A percentile compares a stretch with the other conserved stretches of the same genome.
Conservation (phyloP, 495 filamentous ascomycete species). For the Usnea hakonensis region DNA sequence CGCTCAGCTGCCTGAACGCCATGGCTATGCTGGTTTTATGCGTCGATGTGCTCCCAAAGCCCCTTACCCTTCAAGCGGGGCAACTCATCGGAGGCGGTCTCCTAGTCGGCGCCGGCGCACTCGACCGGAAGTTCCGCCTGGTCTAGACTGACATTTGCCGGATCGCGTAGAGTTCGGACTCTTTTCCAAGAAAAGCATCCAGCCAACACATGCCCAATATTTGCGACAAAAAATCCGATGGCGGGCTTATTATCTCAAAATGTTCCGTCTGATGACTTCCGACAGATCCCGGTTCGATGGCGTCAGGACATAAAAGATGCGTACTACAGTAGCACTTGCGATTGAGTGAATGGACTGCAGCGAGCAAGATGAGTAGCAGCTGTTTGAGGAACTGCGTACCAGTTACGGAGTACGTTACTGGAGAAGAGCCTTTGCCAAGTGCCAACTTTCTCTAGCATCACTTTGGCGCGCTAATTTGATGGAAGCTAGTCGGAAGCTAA, state of each 20-base stretch:
- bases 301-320: neutral
- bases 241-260: conserved; percentile 1
- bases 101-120: conserved; percentile 15
- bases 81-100: conserved; percentile 12
- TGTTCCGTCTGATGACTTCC: neutral
- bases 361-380: neutral
- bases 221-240: conserved; percentile 24
- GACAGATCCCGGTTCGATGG: neutral
- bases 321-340: neutral
- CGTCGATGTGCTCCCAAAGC: neutral
- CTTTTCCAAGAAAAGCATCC: conserved; percentile 1
- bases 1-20: conserved; percentile 35
- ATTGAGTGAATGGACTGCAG: neutral
- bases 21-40: conserved; percentile 28
- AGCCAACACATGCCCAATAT: conserved; percentile 3
- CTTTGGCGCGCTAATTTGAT: neutral
- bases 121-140: conserved; percentile 11
- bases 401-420: no score
- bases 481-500: neutral
- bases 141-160: conserved; percentile 4
- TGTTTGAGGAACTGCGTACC: neutral
- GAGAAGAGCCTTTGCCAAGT: neutral
- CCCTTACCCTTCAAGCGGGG: neutral
- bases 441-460: neutral
- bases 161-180: conserved; percentile 1